phyloP scores from a whole-genome alignment of 2,329 filamentous ascomycete species.

The Kalmusia sp. region DNA sequence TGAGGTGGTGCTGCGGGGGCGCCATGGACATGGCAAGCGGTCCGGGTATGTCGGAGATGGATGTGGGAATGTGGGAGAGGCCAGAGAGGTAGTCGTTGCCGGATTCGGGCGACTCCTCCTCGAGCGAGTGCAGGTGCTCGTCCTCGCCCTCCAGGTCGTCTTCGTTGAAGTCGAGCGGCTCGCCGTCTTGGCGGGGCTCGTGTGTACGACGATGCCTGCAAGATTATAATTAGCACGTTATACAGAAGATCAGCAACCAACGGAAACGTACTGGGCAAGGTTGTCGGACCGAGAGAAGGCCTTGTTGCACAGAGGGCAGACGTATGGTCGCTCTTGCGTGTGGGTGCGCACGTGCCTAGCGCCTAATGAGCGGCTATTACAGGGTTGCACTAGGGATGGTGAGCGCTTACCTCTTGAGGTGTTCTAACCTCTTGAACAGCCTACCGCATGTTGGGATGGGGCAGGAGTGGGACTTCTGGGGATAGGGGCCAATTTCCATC shows the following conservation, averaged over 20 bases:
- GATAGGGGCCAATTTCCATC: slow-evolving; percentile 95
- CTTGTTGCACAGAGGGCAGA: slow-evolving; percentile 98
- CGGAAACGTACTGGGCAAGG: slow-evolving; percentile 83
- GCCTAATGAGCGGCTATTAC: slow-evolving; percentile 58
- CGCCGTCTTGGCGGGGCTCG: slow-evolving; percentile 72
- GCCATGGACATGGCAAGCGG: slow-evolving; percentile 49
- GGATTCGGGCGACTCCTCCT: slow-evolving; percentile 77
- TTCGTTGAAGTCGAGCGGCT: slow-evolving; percentile 73
- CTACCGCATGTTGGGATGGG: slow-evolving; percentile 98
- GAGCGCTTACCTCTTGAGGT: slow-evolving; percentile 90
- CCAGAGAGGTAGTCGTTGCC: slow-evolving; percentile 64
- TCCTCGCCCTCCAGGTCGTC: slow-evolving; percentile 91
- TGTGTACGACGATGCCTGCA: slow-evolving; percentile 77
- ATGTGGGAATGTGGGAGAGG: slow-evolving; percentile 36
- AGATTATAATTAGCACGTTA: slow-evolving; percentile 49
- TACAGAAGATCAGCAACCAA: slow-evolving; percentile 16
- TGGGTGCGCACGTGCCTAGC: slow-evolving; percentile 97
- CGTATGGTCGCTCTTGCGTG: slow-evolving; percentile 98
- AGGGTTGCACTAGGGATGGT: slow-evolving; percentile 43
- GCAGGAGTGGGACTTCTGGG: slow-evolving; percentile 97
- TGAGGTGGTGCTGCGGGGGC: slow-evolving; percentile 50
- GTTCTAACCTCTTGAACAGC: slow-evolving; percentile 98
- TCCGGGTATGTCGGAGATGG: slow-evolving; percentile 45
- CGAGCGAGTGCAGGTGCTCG: slow-evolving; percentile 80
- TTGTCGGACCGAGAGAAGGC: slow-evolving; percentile 99